Evolutionary conservation across 441 rosid genomes (phyloP), one percentile per base, ranked within the genome.

Genomic region (Adansonia gregorii): DNA sequence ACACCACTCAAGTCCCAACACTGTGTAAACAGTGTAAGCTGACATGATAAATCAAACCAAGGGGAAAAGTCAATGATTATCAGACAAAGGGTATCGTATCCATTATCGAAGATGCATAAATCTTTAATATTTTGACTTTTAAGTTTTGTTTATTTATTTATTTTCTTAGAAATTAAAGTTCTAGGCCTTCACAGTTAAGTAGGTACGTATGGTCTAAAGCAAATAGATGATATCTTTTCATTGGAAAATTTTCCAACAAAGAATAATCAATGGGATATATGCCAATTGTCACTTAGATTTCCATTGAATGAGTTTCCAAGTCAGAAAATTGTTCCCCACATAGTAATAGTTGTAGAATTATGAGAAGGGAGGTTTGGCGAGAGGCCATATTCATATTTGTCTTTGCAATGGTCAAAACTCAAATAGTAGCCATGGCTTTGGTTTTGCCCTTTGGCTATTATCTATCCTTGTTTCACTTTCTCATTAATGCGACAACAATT

Each of bases 1-100:
- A 93, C 92, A 86, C 90, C 95, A 35, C 39, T 35, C 39, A 35
- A 35, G 39, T 20, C 94, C 94, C 72, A 90, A 91, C 84, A 91
- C 88, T 0, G 97, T 93, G 80, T 94, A 93, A 31, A 93, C 98
- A 1, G 91, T 93, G 76, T 91, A 93, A 67, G 91, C 97, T 12
- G 97, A 94, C 87, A 94, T 91, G 88, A 19, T 19, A 1, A 31
- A 10, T 55, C 60, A 22, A 63, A 10, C 31, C 11, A 8, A 3
- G 12, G 27, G 20, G 5, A 63, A 14, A 63, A 24, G 3, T 27
- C 8, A 27, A 1, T 22, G 5, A 63, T 63, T 31, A 61, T 39
- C 48, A 66, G 64, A 8, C 4, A 3, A 35, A 35, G 39, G 39
- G 4, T 3, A 35, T 35, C 39, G 3, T 3, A 35, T 35, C 39